Base-by-base conservation (phyloP, 768 basidiomycete species). In the Phaeotremella fagi region DNA sequence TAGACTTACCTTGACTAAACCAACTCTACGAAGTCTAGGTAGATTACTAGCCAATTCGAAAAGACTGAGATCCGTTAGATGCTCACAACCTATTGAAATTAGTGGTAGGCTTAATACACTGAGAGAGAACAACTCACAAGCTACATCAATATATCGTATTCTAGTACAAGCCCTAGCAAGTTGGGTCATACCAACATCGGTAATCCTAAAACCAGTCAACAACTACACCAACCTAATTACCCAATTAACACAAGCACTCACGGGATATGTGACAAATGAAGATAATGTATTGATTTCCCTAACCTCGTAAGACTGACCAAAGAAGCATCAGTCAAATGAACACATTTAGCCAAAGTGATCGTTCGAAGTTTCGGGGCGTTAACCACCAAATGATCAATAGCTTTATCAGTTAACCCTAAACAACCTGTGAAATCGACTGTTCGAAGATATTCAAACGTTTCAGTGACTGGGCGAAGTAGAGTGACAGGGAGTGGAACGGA, bases 351-450 rank as follows among this genome's bases (percentile, higher is more conserved):
- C 42, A 95, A 75, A 38, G 90, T 87, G 33, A 95, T 78, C 62
- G 85, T 88, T 55, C 91, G 82, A 59, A 95, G 85, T 71, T 85
- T 86, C 12, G 87, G 85, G 31, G 87, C 85, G 66, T 85, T 84
- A 15, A 80, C 78, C 58, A 91, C 80, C 63, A 95, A 84, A 54
- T 88, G 87, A 50, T 86, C 87, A 37, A 95, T 77, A 6, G 88
- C 86, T 47, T 82, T 70, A 71, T 97, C 92, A 25, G 87, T 89
- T 55, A 98, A 76, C 33, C 80, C 80, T 0, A 81, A 76, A 68
- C 91, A 94, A 1, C 84, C 85, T 0, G 95, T 95, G 31, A 99
- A 77, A 75, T 99, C 95, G 41, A 98, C 80, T 82, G 90, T 86
- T 35, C 95, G 84, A 41, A 99, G 79, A 64, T 91, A 86, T 48